A percentile compares a stretch with the other conserved stretches of the same genome.
Evolutionary conservation across 2,329 filamentous ascomycete species (phyloP).

Genomic region (Sporothrix dimorphospora): DNA sequence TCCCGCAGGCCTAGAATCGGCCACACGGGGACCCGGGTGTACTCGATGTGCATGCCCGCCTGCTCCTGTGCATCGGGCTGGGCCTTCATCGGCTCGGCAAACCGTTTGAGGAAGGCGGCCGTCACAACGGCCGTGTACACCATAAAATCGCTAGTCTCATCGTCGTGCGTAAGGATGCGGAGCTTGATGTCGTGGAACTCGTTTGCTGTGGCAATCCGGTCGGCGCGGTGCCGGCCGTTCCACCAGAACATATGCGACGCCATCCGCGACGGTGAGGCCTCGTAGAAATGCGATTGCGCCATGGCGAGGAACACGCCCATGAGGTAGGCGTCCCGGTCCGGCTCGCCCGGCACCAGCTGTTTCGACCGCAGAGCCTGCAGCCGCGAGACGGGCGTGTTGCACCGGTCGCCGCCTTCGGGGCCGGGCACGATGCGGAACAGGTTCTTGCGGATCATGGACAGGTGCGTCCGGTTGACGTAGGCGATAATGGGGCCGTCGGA

Average conservation of each 20-base stretch:
- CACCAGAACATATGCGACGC: conserved; percentile 37
- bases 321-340: conserved; percentile 57
- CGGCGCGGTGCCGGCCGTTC: conserved; percentile 26
- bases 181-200: conserved; percentile 54
- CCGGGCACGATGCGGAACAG: conserved; percentile 52
- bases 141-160: conserved; percentile 53
- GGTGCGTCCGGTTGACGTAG: conserved; percentile 54
- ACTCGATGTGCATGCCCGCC: conserved; percentile 50
- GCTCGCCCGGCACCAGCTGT: conserved; percentile 51
- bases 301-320: conserved; percentile 58
- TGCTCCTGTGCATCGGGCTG: conserved; percentile 27
- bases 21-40: conserved; percentile 56
- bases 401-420: conserved; percentile 41
- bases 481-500: conserved; percentile 44
- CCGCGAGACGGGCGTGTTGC: conserved; percentile 53
- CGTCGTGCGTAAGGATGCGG: conserved; percentile 56
- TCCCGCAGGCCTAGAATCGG: conserved; percentile 59
- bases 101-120: conserved; percentile 53
- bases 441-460: conserved; percentile 50
- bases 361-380: conserved; percentile 54
- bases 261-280: conserved; percentile 30
- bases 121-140: conserved; percentile 57
- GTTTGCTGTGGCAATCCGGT: neutral
- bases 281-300: conserved; percentile 60
- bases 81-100: conserved; percentile 52